These are phyloP conservation scores for Breviolum minutum DNA, from an alignment of 73 alveolate species.

Conservation along the genomic window DNA sequence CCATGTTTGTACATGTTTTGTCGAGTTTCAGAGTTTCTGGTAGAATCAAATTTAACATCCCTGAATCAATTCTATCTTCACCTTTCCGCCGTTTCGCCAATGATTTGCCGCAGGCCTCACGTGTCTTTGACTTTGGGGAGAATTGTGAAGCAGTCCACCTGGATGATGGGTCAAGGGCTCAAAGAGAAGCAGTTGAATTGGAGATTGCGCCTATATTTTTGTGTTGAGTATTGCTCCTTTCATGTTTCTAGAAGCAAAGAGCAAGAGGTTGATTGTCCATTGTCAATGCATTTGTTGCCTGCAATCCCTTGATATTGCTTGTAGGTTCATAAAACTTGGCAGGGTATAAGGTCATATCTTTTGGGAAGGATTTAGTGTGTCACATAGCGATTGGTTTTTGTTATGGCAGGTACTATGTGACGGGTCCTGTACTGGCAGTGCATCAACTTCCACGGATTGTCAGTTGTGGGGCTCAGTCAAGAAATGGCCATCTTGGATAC, in stretches of 20 bases:
- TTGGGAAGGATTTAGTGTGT: no score
- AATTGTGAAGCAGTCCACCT: conserved; percentile 37
- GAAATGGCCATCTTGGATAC: not conserved
- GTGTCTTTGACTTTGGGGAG: conserved; percentile 76
- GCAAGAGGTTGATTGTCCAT: no score
- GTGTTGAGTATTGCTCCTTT: not conserved
- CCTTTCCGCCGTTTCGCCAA: not conserved
- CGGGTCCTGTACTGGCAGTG: conserved; percentile 80
- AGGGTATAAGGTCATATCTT: no score
- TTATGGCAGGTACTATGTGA: conserved; percentile 69
- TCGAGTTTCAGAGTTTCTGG: no score
- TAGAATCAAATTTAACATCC: no score
- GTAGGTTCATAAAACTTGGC: no score
- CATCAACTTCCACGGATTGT: conserved; percentile 62
- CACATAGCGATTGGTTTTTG: no score
- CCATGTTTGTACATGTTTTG: no score
- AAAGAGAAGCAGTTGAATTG: not conserved
- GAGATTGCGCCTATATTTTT: not conserved
- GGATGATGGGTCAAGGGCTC: conserved; percentile 32
- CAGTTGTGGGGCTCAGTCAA: not conserved
- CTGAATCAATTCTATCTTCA: not conserved
- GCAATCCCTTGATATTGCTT: no score
- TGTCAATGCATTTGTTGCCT: no score
- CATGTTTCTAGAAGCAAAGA: not conserved
- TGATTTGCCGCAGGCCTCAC: conserved; percentile 27